A percentile compares a stretch with the other conserved stretches of the same genome.
Evolutionary conservation across 1,139 yeast species (phyloP).

Genomic region (Debaryomyces singareniensis): DNA sequence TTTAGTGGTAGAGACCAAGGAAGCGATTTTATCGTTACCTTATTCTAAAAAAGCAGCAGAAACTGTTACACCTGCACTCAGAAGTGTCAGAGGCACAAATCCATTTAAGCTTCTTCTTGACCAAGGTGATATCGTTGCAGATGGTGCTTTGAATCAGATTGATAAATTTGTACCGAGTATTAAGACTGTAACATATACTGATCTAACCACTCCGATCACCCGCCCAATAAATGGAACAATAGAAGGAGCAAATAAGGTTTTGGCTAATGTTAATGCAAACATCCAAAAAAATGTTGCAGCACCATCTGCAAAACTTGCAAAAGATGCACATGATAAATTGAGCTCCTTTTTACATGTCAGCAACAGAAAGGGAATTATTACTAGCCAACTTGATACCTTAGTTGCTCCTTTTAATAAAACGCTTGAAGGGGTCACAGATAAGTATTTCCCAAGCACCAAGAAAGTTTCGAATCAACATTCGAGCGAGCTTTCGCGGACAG

Average conservation of each 20-base stretch:
- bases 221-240: constrained; percentile 33
- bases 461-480: constrained; percentile 36
- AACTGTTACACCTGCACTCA: constrained; percentile 12
- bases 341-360: constrained; percentile 40
- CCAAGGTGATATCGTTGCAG: constrained; percentile 23
- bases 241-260: constrained; percentile 14
- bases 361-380: constrained; percentile 54
- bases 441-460: constrained; percentile 36
- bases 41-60: constrained; percentile 10
- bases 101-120: constrained; percentile 21
- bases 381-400: constrained; percentile 58
- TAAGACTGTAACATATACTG: constrained; percentile 31
- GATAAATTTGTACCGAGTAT: constrained; percentile 31
- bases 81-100: constrained; percentile 15
- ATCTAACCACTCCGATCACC: constrained; percentile 37
- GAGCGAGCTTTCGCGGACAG: constrained; percentile 48
- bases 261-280: constrained; percentile 22
- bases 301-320: constrained; percentile 38
- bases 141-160: constrained; percentile 25
- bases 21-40: constrained; percentile 15
- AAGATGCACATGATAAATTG: constrained; percentile 34
- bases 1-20: constrained; percentile 14
- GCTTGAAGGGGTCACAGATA: constrained; percentile 37
- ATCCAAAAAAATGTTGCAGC: constrained; percentile 27
- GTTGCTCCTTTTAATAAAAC: constrained; percentile 54